Percentiles rank a stretch among this genome's conserved stretches.
Conservation (phyloP, 1,139 yeast genomes). For the Magnusiomyces clavatus region DNA sequence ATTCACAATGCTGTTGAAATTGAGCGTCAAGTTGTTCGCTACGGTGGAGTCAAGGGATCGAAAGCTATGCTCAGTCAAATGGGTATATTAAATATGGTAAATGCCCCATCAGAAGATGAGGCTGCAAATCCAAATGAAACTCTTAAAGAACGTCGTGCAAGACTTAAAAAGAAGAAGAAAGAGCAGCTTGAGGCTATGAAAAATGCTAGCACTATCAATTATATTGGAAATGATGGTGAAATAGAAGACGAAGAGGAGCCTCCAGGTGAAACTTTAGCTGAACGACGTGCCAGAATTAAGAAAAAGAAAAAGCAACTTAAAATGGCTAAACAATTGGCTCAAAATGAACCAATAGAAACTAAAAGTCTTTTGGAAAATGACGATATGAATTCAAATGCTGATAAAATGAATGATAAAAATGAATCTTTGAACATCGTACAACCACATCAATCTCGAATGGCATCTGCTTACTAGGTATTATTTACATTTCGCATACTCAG, state of each 20-base stretch:
- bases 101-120: constrained; percentile 5
- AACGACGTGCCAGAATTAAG: constrained; percentile 28
- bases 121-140: constrained; percentile 21
- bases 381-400: too few relatives aligned
- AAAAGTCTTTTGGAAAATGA: too few relatives aligned
- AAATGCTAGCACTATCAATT: constrained; percentile 21
- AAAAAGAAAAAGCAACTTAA: constrained; percentile 15
- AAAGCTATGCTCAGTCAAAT: constrained; percentile 9
- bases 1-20: constrained; percentile 15
- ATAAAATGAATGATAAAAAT: too few relatives aligned
- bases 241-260: constrained; percentile 7
- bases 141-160: constrained; percentile 26
- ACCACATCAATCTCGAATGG: too few relatives aligned
- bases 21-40: constrained; percentile 13
- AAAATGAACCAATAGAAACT: too few relatives aligned
- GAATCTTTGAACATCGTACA: too few relatives aligned
- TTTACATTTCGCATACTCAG: too few relatives aligned
- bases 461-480: too few relatives aligned
- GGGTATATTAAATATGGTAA: constrained; percentile 10
- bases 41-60: constrained; percentile 11
- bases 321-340: too few relatives aligned
- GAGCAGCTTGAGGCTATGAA: constrained; percentile 27
- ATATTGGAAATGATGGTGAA: constrained; percentile 14
- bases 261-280: constrained; percentile 27
- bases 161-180: constrained; percentile 22